These are phyloP conservation scores for Albugo laibachii DNA, from an alignment of 352 stramenopile species.

Conservation along the genomic window DNA sequence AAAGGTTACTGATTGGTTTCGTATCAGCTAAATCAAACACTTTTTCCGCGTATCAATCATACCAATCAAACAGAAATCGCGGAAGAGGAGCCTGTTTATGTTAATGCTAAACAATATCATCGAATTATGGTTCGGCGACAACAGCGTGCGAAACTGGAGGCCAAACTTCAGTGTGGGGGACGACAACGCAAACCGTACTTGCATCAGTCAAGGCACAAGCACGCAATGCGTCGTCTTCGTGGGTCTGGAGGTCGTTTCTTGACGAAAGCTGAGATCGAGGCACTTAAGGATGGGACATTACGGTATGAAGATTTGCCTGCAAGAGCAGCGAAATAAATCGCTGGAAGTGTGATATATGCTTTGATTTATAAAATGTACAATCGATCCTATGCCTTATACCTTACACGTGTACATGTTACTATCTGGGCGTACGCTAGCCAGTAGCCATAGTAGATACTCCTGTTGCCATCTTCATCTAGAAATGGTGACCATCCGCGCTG, in stretches of 20 bases:
- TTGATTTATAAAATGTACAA: too few species aligned
- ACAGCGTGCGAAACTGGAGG: conserved; percentile 70
- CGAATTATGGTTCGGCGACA: conserved; percentile 78
- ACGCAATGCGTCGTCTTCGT: conserved; percentile 69
- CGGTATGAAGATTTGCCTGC: conserved; percentile 31
- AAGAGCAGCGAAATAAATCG: conserved; percentile 9
- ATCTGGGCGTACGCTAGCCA: too few species aligned
- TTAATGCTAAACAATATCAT: conserved; percentile 84
- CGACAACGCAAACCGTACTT: conserved; percentile 74
- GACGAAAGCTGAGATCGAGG: conserved; percentile 61
- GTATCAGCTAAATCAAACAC: conserved; percentile 6
- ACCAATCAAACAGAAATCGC: conserved; percentile 23
- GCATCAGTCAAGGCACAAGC: conserved; percentile 72
- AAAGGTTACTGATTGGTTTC: background rate
- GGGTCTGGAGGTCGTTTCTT: conserved; percentile 69
- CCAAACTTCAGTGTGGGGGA: conserved; percentile 42
- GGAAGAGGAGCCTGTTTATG: conserved; percentile 77
- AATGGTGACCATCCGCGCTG: too few species aligned
- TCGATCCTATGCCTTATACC: too few species aligned
- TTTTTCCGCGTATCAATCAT: conserved; percentile 29
- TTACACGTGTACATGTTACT: too few species aligned
- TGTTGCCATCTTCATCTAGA: too few species aligned
- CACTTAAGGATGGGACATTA: conserved; percentile 39
- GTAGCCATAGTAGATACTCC: too few species aligned
- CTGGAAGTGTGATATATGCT: too few species aligned